Percentiles rank a stretch among this genome's conserved stretches.
phyloP scores from a whole-genome alignment of 225 moss, liverwort and hornwort genomes.

The Asterella californica region DNA sequence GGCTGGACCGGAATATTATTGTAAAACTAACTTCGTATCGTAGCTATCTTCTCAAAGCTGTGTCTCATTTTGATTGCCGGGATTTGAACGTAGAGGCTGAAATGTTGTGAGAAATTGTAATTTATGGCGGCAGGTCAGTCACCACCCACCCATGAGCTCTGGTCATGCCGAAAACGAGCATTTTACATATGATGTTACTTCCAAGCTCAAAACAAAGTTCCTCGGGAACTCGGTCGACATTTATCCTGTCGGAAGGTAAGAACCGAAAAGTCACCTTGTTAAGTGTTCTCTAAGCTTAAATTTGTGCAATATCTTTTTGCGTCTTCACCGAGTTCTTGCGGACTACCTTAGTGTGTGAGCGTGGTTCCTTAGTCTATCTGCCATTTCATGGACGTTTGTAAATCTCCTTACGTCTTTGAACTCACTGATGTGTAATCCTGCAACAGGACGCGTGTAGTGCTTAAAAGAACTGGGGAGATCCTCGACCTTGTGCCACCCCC shows the following conservation, averaged over 20 bases:
- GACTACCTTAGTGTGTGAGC: neutral
- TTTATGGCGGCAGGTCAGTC: conserved; percentile 57
- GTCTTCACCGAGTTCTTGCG: neutral
- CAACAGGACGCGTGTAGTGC: conserved; percentile 68
- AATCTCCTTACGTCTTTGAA: neutral
- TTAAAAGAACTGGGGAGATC: conserved; percentile 76
- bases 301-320: neutral
- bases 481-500: conserved; percentile 80
- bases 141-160: conserved; percentile 89
- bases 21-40: too few relatives aligned
- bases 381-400: neutral
- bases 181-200: conserved; percentile 77
- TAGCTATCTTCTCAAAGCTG: too few relatives aligned
- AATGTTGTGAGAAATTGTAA: neutral
- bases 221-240: conserved; percentile 86
- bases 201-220: conserved; percentile 90
- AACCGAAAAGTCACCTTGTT: neutral
- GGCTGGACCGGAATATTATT: too few relatives aligned
- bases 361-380: neutral
- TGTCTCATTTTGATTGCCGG: too few relatives aligned
- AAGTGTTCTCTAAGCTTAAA: neutral
- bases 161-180: conserved; percentile 89
- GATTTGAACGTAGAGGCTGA: neutral
- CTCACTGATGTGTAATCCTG: neutral
- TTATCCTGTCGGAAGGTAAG: conserved; percentile 86